Conservation (phyloP, 164 flowering plant genomes). For the Paratinospora sagittata region DNA sequence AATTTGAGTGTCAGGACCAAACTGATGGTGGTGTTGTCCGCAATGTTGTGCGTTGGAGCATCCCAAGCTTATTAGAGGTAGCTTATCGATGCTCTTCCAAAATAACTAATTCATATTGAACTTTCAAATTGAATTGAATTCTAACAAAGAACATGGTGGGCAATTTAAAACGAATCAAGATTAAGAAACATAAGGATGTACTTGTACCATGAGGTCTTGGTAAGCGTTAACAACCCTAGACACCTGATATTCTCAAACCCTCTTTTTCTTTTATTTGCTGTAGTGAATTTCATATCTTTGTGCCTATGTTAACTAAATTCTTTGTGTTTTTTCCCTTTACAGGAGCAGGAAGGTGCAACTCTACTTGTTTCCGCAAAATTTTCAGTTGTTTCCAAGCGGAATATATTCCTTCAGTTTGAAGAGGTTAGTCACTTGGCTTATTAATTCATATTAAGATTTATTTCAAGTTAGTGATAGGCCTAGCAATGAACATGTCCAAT, state of each 20-base stretch:
- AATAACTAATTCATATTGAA: neutral
- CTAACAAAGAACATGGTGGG: no score
- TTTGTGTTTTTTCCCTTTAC: constrained; percentile 15
- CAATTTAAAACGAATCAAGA: no score
- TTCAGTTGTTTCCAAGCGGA: constrained; percentile 62
- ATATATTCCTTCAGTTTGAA: constrained; percentile 81
- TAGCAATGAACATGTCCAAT: neutral
- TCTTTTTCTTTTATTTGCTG: neutral
- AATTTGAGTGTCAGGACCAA: constrained; percentile 64
- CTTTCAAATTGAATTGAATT: neutral
- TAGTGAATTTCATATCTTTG: neutral
- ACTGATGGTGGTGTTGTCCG: constrained; percentile 58
- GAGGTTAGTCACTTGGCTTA: constrained; percentile 47
- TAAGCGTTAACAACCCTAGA: no score
- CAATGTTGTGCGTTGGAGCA: constrained; percentile 90
- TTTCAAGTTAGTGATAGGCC: neutral
- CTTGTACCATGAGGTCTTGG: no score
- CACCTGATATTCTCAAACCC: no score
- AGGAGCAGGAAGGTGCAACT: constrained; percentile 96
- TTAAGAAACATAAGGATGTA: no score
- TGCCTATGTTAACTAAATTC: neutral
- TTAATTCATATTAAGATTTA: neutral
- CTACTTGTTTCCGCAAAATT: constrained; percentile 86
- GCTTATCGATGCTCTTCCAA: neutral
- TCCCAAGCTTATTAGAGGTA: constrained; percentile 74